These are phyloP conservation scores for Carallia brachiata DNA, from an alignment of 345 rosid species.

Conservation along the genomic window DNA sequence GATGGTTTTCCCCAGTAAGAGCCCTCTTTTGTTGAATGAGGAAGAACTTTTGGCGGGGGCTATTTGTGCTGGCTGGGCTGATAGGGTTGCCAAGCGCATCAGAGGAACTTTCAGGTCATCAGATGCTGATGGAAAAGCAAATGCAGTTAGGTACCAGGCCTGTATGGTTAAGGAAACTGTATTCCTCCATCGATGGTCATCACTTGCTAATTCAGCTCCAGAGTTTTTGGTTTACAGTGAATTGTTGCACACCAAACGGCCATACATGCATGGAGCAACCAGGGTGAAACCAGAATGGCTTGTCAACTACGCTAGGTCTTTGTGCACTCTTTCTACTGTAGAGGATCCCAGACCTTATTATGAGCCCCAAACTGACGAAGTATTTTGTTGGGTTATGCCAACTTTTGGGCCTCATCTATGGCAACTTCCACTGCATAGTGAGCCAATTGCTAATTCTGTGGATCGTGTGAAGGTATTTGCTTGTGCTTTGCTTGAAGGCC, in stretches of 20 bases:
- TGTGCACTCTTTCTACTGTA: conserved; percentile 55
- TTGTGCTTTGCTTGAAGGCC: conserved; percentile 76
- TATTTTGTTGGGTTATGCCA: conserved; percentile 57
- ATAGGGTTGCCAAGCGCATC: conserved; percentile 71
- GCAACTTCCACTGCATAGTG: conserved; percentile 62
- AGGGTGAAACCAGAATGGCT: conserved; percentile 78
- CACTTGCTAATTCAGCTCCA: conserved; percentile 63
- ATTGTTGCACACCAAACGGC: conserved; percentile 61
- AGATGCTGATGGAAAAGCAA: conserved; percentile 44
- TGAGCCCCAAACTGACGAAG: conserved; percentile 49
- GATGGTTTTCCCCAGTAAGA: conserved; percentile 48
- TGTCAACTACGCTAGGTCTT: conserved; percentile 52
- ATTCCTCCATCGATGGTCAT: conserved; percentile 77
- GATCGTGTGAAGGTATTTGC: conserved; percentile 58
- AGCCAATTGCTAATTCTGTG: conserved; percentile 26
- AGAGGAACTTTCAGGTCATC: conserved; percentile 30
- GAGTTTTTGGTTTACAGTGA: conserved; percentile 83
- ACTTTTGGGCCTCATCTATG: conserved; percentile 64
- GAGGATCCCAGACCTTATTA: conserved; percentile 66
- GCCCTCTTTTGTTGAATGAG: conserved; percentile 52
- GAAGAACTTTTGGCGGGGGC: conserved; percentile 76
- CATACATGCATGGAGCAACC: conserved; percentile 87
- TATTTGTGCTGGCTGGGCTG: conserved; percentile 95
- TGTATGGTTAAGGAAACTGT: conserved; percentile 65
- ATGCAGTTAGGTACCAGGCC: conserved; percentile 60